Evolutionary conservation across 1,284 basidiomycete species (phyloP).

Genomic region (Trichosporon faecale): DNA sequence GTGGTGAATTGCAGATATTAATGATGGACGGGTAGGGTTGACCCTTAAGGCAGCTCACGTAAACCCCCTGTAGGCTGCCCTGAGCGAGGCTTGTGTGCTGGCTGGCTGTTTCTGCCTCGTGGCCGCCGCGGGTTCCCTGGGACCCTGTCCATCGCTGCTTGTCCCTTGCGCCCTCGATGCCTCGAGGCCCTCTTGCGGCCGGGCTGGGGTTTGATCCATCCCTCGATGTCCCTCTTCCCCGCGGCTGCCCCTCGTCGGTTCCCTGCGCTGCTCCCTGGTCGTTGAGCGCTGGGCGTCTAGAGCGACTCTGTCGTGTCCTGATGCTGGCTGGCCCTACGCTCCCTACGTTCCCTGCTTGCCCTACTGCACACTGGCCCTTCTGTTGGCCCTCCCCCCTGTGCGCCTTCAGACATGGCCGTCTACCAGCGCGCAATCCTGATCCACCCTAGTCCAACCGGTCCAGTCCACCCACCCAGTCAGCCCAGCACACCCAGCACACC

Average conservation of each 20-base stretch:
- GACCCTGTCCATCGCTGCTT: neutral
- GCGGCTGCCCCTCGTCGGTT: neutral
- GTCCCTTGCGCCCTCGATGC: neutral
- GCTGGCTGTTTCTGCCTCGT: neutral
- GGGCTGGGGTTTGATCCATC: neutral
- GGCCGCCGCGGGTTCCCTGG: conserved; percentile 7
- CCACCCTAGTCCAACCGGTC: neutral
- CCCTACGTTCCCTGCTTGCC: neutral
- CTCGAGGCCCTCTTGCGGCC: neutral
- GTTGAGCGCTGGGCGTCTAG: neutral
- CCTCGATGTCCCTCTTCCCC: neutral
- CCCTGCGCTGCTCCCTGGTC: neutral
- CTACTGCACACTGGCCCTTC: neutral
- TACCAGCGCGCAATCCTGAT: neutral
- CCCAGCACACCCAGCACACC: neutral
- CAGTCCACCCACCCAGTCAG: neutral
- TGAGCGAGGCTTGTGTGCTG: neutral
- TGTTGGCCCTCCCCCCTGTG: neutral
- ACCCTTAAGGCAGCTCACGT: conserved; percentile 6
- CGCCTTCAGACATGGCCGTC: conserved; percentile 1
- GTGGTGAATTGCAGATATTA: neutral
- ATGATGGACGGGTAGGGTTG: neutral
- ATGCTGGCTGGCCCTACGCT: neutral
- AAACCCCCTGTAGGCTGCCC: neutral
- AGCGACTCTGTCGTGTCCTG: neutral